Percentiles rank a stretch among this genome's conserved stretches.
Conservation (phyloP, 345 rosid species). For the Eucalyptus pumila region DNA sequence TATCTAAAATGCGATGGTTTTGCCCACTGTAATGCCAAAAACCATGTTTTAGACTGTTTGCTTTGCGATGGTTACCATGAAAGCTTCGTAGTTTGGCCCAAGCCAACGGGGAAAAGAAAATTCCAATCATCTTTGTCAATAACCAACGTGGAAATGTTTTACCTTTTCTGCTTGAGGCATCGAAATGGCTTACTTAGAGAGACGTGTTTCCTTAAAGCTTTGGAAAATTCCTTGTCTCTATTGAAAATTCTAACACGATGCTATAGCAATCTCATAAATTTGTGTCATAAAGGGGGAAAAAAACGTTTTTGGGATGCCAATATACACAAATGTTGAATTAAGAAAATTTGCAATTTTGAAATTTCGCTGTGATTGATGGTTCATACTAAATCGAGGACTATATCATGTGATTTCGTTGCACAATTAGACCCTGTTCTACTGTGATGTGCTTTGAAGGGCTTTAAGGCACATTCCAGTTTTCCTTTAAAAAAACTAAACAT, state of each 20-base stretch:
- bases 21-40: background rate
- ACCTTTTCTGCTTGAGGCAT: background rate
- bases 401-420: background rate
- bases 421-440: background rate
- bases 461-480: background rate
- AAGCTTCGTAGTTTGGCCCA: background rate
- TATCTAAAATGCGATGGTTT: background rate
- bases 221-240: background rate
- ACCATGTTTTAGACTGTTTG: background rate
- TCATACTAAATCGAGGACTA: background rate
- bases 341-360: background rate
- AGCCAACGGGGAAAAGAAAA: background rate
- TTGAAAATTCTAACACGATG: background rate
- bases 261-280: background rate
- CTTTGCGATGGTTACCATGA: background rate
- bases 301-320: background rate
- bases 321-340: background rate
- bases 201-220: background rate
- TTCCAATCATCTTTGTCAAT: background rate
- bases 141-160: background rate
- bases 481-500: background rate
- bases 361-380: background rate
- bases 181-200: background rate
- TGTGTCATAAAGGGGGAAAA: background rate
- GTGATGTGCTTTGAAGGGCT: background rate